phyloP scores from a whole-genome alignment of 2,329 filamentous ascomycete species.

The Diaporthe capsici region DNA sequence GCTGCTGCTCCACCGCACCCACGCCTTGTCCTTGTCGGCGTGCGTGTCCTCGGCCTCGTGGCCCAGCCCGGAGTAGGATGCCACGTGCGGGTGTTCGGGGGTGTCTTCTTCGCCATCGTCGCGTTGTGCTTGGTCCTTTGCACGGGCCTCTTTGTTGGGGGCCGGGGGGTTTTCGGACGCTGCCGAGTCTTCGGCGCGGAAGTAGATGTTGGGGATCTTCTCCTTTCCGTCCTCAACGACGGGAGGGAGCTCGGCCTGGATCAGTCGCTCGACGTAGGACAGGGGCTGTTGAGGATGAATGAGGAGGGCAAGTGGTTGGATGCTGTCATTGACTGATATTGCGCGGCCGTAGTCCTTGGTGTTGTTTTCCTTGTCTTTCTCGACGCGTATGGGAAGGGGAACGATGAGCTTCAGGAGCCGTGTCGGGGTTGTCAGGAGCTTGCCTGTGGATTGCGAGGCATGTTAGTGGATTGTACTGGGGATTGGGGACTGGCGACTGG shows the following conservation, averaged over 20 bases:
- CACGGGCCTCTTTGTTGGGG: slow-evolving; percentile 50
- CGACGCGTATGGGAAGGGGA: slow-evolving; percentile 70
- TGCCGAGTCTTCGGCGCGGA: slow-evolving; percentile 83
- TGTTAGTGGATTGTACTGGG: slow-evolving; percentile 29
- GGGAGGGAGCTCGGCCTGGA: slow-evolving; percentile 87
- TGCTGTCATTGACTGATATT: slow-evolving; percentile 57
- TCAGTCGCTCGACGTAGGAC: slow-evolving; percentile 89
- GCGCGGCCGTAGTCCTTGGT: slow-evolving; percentile 50
- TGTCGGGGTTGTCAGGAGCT: slow-evolving; percentile 84
- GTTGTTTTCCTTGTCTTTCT: slow-evolving; percentile 53
- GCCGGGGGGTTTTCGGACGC: slow-evolving; percentile 64
- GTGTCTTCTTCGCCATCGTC: slow-evolving; percentile 24
- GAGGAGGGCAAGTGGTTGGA: slow-evolving; percentile 88
- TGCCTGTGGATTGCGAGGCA: slow-evolving; percentile 62
- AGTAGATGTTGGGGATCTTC: slow-evolving; percentile 80
- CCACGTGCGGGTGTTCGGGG: slow-evolving; percentile 61
- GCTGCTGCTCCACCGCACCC: slow-evolving; percentile 89
- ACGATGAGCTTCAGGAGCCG: slow-evolving; percentile 85
- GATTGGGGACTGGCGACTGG: background rate
- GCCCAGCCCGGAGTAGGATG: slow-evolving; percentile 79
- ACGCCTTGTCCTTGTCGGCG: slow-evolving; percentile 60
- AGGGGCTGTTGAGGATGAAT: slow-evolving; percentile 92
- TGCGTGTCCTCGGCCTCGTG: slow-evolving; percentile 68
- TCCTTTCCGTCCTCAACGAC: slow-evolving; percentile 76
- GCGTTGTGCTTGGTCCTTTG: slow-evolving; percentile 46